Percentiles rank a stretch among this genome's conserved stretches.
Evolutionary conservation across 2,329 filamentous ascomycete species (phyloP).

Genomic region (Ustulina deusta): DNA sequence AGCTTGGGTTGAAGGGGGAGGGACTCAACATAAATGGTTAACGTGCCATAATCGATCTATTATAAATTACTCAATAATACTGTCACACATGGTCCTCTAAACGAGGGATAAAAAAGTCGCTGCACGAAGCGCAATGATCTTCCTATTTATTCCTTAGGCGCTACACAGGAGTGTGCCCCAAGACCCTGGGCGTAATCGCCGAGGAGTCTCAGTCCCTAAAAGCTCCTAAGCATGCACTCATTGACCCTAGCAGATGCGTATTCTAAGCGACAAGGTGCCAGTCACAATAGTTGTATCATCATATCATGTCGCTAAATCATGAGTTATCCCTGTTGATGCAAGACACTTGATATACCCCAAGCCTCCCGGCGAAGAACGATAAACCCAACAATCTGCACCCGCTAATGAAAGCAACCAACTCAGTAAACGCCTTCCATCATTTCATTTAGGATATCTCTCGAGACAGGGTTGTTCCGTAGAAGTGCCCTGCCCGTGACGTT

Average conservation of each 20-base stretch:
- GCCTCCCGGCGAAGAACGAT: conserved; percentile 9
- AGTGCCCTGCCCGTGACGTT: conserved; percentile 72
- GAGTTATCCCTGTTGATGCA: conserved; percentile 23
- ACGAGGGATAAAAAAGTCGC: too few relatives aligned
- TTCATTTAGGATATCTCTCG: conserved; percentile 84
- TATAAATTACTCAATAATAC: too few relatives aligned
- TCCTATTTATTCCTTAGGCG: not conserved
- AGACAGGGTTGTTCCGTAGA: conserved; percentile 74
- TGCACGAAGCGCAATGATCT: not conserved
- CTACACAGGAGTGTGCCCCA: not conserved
- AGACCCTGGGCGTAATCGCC: not conserved
- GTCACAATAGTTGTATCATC: conserved; percentile 1
- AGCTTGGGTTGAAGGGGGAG: too few relatives aligned
- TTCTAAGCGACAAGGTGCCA: not conserved
- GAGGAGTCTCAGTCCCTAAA: not conserved
- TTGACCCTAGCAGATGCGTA: not conserved
- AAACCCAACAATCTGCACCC: conserved; percentile 7
- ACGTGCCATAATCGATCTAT: too few relatives aligned
- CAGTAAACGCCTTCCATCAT: conserved; percentile 57
- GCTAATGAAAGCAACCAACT: conserved; percentile 3
- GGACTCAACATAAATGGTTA: too few relatives aligned
- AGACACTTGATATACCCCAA: conserved; percentile 4
- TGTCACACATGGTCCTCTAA: too few relatives aligned
- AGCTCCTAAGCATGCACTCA: not conserved
- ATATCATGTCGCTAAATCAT: conserved; percentile 25